A percentile compares a stretch with the other conserved stretches of the same genome.
Conservation (phyloP, 139 green algal genomes). For the Chloropicon primus region DNA sequence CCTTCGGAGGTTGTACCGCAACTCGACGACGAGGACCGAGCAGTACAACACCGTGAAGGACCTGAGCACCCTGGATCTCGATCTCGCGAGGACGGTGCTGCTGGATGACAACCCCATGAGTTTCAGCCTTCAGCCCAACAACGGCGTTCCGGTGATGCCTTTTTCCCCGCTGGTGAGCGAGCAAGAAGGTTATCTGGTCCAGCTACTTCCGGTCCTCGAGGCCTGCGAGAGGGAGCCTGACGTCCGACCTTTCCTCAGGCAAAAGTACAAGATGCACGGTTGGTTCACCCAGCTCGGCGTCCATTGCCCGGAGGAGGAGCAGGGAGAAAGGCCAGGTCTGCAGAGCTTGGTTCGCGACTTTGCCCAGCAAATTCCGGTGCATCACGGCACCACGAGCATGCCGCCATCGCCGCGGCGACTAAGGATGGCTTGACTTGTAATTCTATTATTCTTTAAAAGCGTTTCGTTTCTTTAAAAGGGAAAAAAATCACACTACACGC, state of each 20-base stretch:
- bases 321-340: too few species aligned
- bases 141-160: slow-evolving; percentile 67
- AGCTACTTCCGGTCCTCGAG: neutral
- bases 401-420: too few species aligned
- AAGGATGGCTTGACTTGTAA: too few species aligned
- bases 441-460: too few species aligned
- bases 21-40: slow-evolving; percentile 18
- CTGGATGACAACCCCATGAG: slow-evolving; percentile 83
- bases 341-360: too few species aligned
- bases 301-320: too few species aligned
- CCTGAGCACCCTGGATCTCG: slow-evolving; percentile 36
- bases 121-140: slow-evolving; percentile 70
- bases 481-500: too few species aligned
- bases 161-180: slow-evolving; percentile 23
- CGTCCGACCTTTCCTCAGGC: neutral
- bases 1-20: slow-evolving; percentile 16
- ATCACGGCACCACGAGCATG: too few species aligned
- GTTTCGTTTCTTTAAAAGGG: too few species aligned
- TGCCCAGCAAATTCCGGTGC: too few species aligned
- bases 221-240: neutral
- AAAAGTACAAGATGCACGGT: neutral
- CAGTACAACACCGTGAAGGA: slow-evolving; percentile 84
- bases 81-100: slow-evolving; percentile 54
- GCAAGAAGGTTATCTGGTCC: neutral
- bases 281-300: neutral